phyloP scores from a whole-genome alignment of 169 alveolate genomes.

The Eimeria necatrix region DNA sequence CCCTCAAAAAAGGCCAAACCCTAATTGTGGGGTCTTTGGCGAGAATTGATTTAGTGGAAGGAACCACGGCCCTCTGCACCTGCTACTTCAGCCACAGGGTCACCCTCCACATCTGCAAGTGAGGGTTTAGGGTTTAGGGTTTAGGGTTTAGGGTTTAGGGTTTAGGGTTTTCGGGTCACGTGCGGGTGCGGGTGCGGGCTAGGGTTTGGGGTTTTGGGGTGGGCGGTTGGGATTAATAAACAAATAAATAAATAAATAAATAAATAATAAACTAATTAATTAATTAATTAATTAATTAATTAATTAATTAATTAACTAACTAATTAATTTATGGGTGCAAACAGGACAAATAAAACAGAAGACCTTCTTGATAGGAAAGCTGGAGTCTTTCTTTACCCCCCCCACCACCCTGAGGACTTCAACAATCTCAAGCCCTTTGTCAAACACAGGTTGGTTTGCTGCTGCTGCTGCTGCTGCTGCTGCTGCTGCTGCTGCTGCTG shows the following conservation, averaged over 20 bases:
- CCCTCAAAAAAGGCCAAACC: constrained; percentile 51
- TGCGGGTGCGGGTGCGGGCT: no score
- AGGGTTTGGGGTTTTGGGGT: no score
- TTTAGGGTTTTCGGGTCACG: neutral
- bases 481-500: no score
- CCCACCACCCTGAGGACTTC: constrained; percentile 77
- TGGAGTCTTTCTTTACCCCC: constrained; percentile 86
- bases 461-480: no score
- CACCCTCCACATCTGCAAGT: constrained; percentile 85
- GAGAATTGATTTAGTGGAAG: constrained; percentile 54
- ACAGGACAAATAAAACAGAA: constrained; percentile 82
- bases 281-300: no score
- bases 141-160: neutral
- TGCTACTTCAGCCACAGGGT: constrained; percentile 85
- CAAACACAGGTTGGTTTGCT: constrained; percentile 79
- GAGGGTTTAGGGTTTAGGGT: neutral
- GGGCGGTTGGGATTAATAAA: no score
- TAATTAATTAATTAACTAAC: no score
- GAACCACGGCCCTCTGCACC: constrained; percentile 79
- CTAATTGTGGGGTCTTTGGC: constrained; percentile 73
- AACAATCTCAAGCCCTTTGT: constrained; percentile 74
- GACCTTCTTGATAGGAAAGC: constrained; percentile 83
- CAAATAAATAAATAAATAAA: no score
- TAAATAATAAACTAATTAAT: no score
- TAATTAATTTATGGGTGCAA: neutral